phyloP scores from a whole-genome alignment of 164 flowering plant genomes.

The Akebia trifoliata region DNA sequence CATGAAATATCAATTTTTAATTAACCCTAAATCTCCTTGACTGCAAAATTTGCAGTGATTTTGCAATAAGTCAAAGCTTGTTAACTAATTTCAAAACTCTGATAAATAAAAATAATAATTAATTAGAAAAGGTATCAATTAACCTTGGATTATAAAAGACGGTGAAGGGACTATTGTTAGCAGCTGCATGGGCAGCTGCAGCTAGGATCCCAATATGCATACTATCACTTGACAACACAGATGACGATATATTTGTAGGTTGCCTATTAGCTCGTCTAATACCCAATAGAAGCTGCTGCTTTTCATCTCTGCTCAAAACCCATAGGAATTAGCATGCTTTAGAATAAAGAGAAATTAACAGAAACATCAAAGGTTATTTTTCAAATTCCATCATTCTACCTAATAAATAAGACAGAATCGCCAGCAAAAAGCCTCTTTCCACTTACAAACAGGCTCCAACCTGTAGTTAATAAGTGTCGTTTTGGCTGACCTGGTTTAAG shows the following conservation, averaged over 20 bases:
- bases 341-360: neutral
- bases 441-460: constrained; percentile 98
- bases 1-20: neutral
- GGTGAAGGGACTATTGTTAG: constrained; percentile 87
- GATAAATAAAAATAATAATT: too few species aligned
- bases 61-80: neutral
- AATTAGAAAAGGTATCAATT: constrained; percentile 1
- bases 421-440: constrained; percentile 96
- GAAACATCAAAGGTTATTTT: neutral
- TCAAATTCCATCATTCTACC: constrained; percentile 39
- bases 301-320: constrained; percentile 68
- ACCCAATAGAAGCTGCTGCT: constrained; percentile 87
- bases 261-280: constrained; percentile 89
- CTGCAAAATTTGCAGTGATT: neutral
- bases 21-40: neutral
- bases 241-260: constrained; percentile 77
- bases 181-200: constrained; percentile 98
- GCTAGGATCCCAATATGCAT: constrained; percentile 99
- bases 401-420: constrained; percentile 91
- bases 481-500: constrained; percentile 78
- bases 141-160: constrained; percentile 92
- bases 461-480: constrained; percentile 96
- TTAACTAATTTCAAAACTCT: neutral
- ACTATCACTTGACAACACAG: constrained; percentile 96
- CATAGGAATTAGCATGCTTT: neutral